Conservation (phyloP, 352 stramenopile genomes). For the Globisporangium polare region DNA sequence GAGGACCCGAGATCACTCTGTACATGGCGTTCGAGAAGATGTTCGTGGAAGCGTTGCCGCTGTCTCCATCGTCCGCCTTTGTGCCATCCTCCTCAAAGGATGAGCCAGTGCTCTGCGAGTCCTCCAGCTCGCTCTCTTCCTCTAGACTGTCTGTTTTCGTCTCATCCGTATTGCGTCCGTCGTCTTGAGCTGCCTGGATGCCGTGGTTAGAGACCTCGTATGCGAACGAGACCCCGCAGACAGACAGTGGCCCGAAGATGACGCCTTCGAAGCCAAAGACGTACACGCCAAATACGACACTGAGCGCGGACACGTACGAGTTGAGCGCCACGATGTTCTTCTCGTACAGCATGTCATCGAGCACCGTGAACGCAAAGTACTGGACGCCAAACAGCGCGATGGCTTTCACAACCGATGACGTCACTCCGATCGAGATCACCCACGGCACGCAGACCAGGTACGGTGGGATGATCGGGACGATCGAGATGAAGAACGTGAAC, state of each 20-base stretch:
- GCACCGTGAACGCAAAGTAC: constrained; percentile 80
- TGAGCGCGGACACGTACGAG: constrained; percentile 82
- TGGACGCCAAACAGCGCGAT: constrained; percentile 76
- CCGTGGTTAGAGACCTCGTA: constrained; percentile 87
- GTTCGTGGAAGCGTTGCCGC: constrained; percentile 38
- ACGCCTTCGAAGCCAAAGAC: constrained; percentile 87
- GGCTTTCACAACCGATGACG: constrained; percentile 78
- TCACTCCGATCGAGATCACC: constrained; percentile 75
- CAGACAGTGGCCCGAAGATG: constrained; percentile 80
- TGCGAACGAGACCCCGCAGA: constrained; percentile 80
- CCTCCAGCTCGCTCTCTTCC: constrained; percentile 51
- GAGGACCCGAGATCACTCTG: constrained; percentile 69
- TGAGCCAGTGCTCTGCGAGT: constrained; percentile 35
- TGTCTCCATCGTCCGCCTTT: constrained; percentile 20
- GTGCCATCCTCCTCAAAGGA: constrained; percentile 35
- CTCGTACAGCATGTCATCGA: constrained; percentile 88
- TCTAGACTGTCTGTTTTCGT: constrained; percentile 24
- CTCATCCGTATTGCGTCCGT: constrained; percentile 40
- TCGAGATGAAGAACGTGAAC: constrained; percentile 86
- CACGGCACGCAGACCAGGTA: constrained; percentile 85
- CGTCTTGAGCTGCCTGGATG: constrained; percentile 80
- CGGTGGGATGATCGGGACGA: constrained; percentile 83
- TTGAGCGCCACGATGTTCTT: constrained; percentile 85
- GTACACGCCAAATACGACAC: constrained; percentile 84
- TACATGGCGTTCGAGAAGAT: constrained; percentile 85